Evolutionary conservation across 129 eudicot species (phyloP), one percentile per base, ranked within the genome.

Genomic region (Flaveria robusta): DNA sequence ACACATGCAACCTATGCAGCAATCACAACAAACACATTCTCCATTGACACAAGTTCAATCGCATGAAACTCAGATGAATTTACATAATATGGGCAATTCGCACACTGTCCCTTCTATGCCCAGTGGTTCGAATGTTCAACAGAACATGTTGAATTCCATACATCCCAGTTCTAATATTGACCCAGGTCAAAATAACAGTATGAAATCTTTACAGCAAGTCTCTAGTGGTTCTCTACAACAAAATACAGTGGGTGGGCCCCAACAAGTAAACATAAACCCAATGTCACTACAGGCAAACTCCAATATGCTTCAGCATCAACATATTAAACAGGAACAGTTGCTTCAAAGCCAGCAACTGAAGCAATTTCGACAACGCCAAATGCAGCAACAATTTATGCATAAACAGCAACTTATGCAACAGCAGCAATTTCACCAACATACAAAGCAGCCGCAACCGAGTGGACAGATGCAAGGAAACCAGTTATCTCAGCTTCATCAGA

Each of bases 271-370:
- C 74, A 78, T 86, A 74, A 88, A 81, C 81, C 64, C 92, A 7
- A 68, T 88, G 83, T 83, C 84, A 3, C 69, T 82, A 11, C 96
- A 87, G 70, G 63, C 85, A 2, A 89, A 81, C 76, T 75, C 90
- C 20, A 86, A 78, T 82, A 77, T 87, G 80, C 86, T 82, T 70
- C 96, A 85, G 68, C 89, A 86, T 43, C 89, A 84, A 65, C 88
- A 85, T 75, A 42, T 87, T 7, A 92, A 92, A 84, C 97, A 92
- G 74, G 92, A 89, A 67, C 96, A 89, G 63, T 77, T 89, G 66
- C 85, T 87, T 56, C 88, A 88, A 68, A 81, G 63, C 47, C 97
- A 87, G 77, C 92, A 92, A 70, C 11, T 82, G 50, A 92, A 89
- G 68, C 92, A 87, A 64, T 78, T 77, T 60, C 96, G 83, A 18